These are phyloP conservation scores for Plasmodium billcollinsi DNA, from an alignment of 169 alveolate genomes.

Conservation along the genomic window DNA sequence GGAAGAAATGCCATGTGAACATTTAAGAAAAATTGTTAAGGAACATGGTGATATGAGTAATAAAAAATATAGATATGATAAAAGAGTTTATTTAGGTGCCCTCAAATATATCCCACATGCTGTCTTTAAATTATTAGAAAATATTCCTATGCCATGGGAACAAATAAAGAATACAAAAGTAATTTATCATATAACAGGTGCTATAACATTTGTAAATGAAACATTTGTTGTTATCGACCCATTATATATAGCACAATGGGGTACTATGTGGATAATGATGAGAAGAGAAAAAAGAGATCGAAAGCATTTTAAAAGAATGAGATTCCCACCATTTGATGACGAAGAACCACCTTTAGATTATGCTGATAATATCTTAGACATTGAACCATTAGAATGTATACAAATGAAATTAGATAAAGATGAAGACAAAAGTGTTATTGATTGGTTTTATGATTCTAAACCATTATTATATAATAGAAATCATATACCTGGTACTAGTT, in stretches of 20 bases:
- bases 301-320: slow-evolving; percentile 99
- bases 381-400: slow-evolving; percentile 99
- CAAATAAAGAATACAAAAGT: slow-evolving; percentile 96
- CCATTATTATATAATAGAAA: slow-evolving; percentile 80
- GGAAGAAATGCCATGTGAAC: slow-evolving; percentile 98
- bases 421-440: slow-evolving; percentile 98
- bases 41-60: slow-evolving; percentile 99
- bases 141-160: slow-evolving; percentile 99
- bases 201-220: slow-evolving; percentile 99
- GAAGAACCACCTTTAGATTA: slow-evolving; percentile 99
- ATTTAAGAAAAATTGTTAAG: slow-evolving; percentile 97
- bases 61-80: slow-evolving; percentile 98
- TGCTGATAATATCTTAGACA: slow-evolving; percentile 98
- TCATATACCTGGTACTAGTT: slow-evolving; percentile 93
- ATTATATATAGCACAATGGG: slow-evolving; percentile 99
- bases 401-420: slow-evolving; percentile 98
- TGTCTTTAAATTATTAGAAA: slow-evolving; percentile 98
- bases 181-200: slow-evolving; percentile 99
- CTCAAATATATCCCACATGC: slow-evolving; percentile 99
- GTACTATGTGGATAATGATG: slow-evolving; percentile 99
- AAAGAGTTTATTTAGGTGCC: slow-evolving; percentile 97
- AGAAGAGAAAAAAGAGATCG: slow-evolving; percentile 99
- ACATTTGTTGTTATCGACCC: slow-evolving; percentile 99
- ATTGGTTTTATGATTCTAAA: slow-evolving; percentile 95
- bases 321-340: slow-evolving; percentile 99